phyloP scores from a whole-genome alignment of 106 monocot genomes.

The Allium fistulosum region DNA sequence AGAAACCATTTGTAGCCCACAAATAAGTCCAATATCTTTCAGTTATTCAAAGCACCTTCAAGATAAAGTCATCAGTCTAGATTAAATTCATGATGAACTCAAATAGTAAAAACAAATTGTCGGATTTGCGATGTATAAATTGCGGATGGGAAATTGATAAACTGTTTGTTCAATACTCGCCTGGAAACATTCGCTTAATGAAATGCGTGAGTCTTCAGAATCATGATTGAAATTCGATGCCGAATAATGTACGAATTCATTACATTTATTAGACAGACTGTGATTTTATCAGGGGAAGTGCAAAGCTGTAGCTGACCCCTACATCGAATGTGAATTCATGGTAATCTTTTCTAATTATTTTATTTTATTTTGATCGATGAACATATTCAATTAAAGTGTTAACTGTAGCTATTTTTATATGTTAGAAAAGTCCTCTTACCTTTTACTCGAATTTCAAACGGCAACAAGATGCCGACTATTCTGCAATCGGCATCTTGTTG shows the following conservation, averaged over 20 bases:
- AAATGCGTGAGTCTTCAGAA: conserved; percentile 50
- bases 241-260: not conserved
- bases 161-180: conserved; percentile 66
- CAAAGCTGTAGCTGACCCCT: conserved; percentile 82
- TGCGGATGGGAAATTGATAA: conserved; percentile 36
- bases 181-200: conserved; percentile 85
- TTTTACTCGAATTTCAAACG: not conserved
- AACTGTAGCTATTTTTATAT: not conserved
- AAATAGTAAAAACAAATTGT: not conserved
- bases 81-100: not conserved
- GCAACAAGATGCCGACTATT: not conserved
- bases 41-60: too few species aligned
- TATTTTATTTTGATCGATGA: too few species aligned
- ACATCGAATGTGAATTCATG: conserved; percentile 97
- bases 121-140: conserved; percentile 38
- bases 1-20: too few species aligned
- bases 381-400: too few species aligned
- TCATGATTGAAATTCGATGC: not conserved
- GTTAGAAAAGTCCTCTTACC: not conserved
- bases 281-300: conserved; percentile 50
- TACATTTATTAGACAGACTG: not conserved
- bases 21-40: too few species aligned
- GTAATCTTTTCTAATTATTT: conserved; percentile 14
- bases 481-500: not conserved
- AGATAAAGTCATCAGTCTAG: too few species aligned